Conservation (phyloP, 202 grass and related monocot genomes). For the Elaeis oleifera region DNA sequence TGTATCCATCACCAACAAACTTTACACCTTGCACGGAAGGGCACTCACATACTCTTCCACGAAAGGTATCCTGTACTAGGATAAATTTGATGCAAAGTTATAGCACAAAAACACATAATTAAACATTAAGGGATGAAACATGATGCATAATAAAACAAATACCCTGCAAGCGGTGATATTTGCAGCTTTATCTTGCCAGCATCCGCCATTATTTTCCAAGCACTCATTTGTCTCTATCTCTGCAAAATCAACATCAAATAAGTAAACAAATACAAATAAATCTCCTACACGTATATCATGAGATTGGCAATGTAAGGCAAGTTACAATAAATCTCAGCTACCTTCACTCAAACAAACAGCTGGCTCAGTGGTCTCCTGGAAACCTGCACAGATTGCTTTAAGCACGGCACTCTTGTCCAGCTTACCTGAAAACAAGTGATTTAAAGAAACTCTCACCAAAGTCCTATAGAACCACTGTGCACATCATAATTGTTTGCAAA, state of each 20-base stretch:
- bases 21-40: constrained; percentile 15
- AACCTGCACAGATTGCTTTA: constrained; percentile 88
- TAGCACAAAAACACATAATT: neutral
- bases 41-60: constrained; percentile 20
- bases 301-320: neutral
- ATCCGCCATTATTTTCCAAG: constrained; percentile 19
- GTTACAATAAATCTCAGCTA: neutral
- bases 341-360: constrained; percentile 71
- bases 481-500: neutral
- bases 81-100: neutral
- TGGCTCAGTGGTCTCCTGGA: constrained; percentile 76
- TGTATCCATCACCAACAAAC: constrained; percentile 22
- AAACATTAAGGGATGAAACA: neutral
- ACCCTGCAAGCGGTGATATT: constrained; percentile 24
- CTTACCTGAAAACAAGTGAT: constrained; percentile 51
- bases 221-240: constrained; percentile 23
- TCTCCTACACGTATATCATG: neutral
- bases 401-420: constrained; percentile 86
- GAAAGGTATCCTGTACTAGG: constrained; percentile 15
- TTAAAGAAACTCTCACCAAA: neutral
- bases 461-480: neutral
- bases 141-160: neutral
- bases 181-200: constrained; percentile 10
- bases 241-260: neutral
- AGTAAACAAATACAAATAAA: neutral